These are phyloP conservation scores for Xylariales sp. DNA, from an alignment of 2,329 filamentous ascomycete genomes.

Conservation along the genomic window DNA sequence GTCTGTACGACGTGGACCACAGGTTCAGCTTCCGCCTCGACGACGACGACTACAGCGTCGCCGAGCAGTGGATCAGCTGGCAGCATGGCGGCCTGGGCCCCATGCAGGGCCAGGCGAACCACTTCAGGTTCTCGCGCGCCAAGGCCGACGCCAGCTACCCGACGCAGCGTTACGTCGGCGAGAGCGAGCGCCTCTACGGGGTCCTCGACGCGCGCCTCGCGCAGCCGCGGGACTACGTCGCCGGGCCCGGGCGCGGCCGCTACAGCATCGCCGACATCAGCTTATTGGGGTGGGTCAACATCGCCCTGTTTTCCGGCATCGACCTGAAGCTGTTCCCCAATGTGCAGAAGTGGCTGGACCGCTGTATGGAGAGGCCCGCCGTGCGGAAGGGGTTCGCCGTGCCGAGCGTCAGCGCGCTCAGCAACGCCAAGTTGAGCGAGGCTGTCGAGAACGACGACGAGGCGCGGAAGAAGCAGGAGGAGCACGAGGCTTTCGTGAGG, in stretches of 20 bases:
- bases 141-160: slow-evolving; percentile 67
- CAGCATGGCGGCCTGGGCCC: slow-evolving; percentile 73
- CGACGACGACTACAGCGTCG: slow-evolving; percentile 31
- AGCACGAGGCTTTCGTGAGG: slow-evolving; percentile 28
- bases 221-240: slow-evolving; percentile 42
- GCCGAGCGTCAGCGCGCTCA: slow-evolving; percentile 39
- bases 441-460: slow-evolving; percentile 40
- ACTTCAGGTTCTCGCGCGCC: slow-evolving; percentile 69
- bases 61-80: slow-evolving; percentile 62
- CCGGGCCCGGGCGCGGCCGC: slow-evolving; percentile 48
- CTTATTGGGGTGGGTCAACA: slow-evolving; percentile 64
- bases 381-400: slow-evolving; percentile 61
- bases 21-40: slow-evolving; percentile 56
- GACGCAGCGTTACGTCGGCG: slow-evolving; percentile 69
- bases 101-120: slow-evolving; percentile 69
- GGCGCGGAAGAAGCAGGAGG: slow-evolving; percentile 38
- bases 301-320: slow-evolving; percentile 54
- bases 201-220: slow-evolving; percentile 63
- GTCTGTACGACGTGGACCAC: slow-evolving; percentile 66
- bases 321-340: slow-evolving; percentile 60
- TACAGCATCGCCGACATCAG: slow-evolving; percentile 69
- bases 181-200: slow-evolving; percentile 69
- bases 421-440: slow-evolving; percentile 36
- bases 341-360: slow-evolving; percentile 62
- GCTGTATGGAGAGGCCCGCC: slow-evolving; percentile 52